These are phyloP conservation scores for Stylonectria norvegica DNA, from an alignment of 2,329 filamentous ascomycete genomes.

Conservation along the genomic window DNA sequence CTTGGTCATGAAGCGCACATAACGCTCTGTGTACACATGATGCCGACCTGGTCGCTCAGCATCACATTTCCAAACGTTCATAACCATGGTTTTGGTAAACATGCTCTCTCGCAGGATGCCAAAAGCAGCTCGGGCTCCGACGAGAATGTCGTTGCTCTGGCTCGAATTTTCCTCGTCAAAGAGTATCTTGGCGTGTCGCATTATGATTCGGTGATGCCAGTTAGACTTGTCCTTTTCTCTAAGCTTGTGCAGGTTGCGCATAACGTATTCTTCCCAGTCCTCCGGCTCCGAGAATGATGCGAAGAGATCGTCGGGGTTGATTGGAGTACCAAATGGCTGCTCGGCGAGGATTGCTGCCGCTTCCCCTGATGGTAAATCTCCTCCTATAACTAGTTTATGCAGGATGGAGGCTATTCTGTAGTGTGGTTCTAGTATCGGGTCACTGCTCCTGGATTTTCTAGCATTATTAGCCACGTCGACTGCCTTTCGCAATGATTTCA, in stretches of 20 bases:
- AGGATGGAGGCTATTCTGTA: constrained; percentile 83
- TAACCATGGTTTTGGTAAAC: constrained; percentile 92
- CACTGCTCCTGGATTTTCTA: constrained; percentile 57
- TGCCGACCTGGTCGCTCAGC: constrained; percentile 79
- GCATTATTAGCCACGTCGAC: constrained; percentile 49
- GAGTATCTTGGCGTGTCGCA: constrained; percentile 61
- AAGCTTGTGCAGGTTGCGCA: constrained; percentile 48
- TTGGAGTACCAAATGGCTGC: constrained; percentile 48
- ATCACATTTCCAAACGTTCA: constrained; percentile 94
- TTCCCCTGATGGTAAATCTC: constrained; percentile 46
- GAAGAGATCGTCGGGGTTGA: constrained; percentile 34
- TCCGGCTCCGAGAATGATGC: constrained; percentile 45
- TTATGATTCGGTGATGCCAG: constrained; percentile 91
- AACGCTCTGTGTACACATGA: constrained; percentile 86
- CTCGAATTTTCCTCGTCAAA: constrained; percentile 42
- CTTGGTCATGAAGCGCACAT: constrained; percentile 76
- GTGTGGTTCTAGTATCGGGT: constrained; percentile 85
- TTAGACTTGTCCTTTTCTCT: constrained; percentile 81
- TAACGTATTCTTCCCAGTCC: constrained; percentile 56
- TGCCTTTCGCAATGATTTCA: constrained; percentile 50
- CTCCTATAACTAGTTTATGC: constrained; percentile 70
- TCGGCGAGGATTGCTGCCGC: constrained; percentile 52
- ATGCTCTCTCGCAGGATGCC: constrained; percentile 67
- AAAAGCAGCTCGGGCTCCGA: constrained; percentile 75
- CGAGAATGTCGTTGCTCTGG: constrained; percentile 45